Base-by-base conservation (phyloP, 495 filamentous ascomycete genomes). In the Aspergillus mulundensis region DNA sequence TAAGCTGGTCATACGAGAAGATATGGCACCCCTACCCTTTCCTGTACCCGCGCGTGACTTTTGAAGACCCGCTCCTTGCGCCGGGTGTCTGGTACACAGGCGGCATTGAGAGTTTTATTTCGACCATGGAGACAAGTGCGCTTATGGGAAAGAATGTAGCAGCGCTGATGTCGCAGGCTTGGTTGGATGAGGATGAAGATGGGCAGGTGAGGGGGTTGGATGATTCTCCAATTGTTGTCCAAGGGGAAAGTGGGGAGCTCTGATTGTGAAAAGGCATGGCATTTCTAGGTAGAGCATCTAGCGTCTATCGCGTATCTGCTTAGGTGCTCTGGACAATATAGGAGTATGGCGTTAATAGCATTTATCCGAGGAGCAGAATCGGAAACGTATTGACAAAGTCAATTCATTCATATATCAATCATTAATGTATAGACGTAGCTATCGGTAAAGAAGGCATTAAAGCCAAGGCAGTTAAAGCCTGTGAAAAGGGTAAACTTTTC, bases 81-180 rank as follows among this genome's bases (percentile, higher is more conserved):
- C 67, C 69, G 8, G 60, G 66, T 50, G 65, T 97, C 12, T 97
- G 89, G 81, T 97, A 98, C 66, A 97, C 94, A 0, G 85, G 87
- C 40, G 93, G 88, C 0, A 96, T 97, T 50, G 94, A 98, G 73
- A 87, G 85, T 60, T 97, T 98, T 63, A 95, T 97, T 56, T 90
- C 85, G 14, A 96, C 94, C 0, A 99, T 99, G 94, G 94, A 99
- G 77, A 99, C 95, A 7, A 97, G 87, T 67, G 86, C 87, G 0
- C 68, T 97, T 63, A 96, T 96, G 93, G 94, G 94, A 0, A 92
- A 84, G 80, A 97, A 98, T 72, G 87, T 97, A 36, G 94, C 94
- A 12, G 77, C 79, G 23, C 72, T 97, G 39, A 80, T 97, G 47
- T 76, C 87, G 5, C 81, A 91, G 61, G 84, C 79, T 36, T 86